Evolutionary conservation across 192 early-diverging fungal species (phyloP), one percentile per base, ranked within the genome.

Genomic region (Borealophlyctis nickersoniae): DNA sequence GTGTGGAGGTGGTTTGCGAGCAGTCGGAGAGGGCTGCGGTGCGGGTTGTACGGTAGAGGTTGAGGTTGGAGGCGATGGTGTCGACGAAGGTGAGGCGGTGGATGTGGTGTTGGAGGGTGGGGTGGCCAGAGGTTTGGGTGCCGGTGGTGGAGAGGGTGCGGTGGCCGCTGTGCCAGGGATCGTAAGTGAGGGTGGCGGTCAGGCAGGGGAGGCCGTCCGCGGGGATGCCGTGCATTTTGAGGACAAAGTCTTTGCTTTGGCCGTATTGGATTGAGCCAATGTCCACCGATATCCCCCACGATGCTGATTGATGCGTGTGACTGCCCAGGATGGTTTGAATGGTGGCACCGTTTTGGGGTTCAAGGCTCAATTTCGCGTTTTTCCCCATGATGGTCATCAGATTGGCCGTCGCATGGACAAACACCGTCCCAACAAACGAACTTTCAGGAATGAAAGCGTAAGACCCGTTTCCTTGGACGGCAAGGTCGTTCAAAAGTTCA

Each of bases 401-500:
- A 36, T 45, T 63, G 33, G 65, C 52, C 2, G 59, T 53, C 13
- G 69, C 56, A 49, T 75, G 39, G 31, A 75, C 61, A 58, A 75
- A 75, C 31, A 59, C 52, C 32, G 73, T 75, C 52, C 73, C 73
- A 30, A 74, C 71, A 49, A 75, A 72, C 26, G 34, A 57, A 36
- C 62, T 51, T 27, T 75, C 73, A 5, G 73, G 73, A 53, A 75
- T 75, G 57, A 73, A 75, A 3, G 63, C 22, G 31, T 63, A 75
- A 28, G 36, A 27, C 13, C 71, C 71, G 33, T 58, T 56, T 7
- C 71, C 71, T 23, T 32, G 22, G 16, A 14, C n/a, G 2, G 73
- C 73, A 4, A 71, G 26, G 28, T 27, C 36, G 32, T 32, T 36
- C 4, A 75, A 53, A 16, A 73, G 51, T 26, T 31, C 49, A 30